Conservation (phyloP, 352 stramenopile species). For the Pythium aphanidermatum region DNA sequence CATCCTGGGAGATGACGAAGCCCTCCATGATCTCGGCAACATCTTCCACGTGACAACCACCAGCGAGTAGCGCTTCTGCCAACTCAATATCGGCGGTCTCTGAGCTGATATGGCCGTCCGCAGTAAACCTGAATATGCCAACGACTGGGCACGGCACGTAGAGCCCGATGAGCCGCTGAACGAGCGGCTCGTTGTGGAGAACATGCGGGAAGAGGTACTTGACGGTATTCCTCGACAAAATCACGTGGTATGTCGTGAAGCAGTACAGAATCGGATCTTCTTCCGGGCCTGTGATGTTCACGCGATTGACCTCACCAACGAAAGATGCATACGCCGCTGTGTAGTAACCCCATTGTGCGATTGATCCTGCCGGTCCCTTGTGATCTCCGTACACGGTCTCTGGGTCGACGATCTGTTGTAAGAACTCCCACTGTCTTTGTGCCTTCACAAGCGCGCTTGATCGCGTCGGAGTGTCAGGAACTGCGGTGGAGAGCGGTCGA, state of each 20-base stretch:
- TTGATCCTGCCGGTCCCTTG: conserved; percentile 8
- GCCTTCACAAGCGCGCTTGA: conserved; percentile 8
- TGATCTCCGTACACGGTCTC: conserved; percentile 20
- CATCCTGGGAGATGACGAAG: conserved; percentile 13
- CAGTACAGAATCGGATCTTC: conserved; percentile 23
- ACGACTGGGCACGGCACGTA: conserved; percentile 16
- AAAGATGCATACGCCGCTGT: conserved; percentile 22
- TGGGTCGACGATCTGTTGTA: conserved; percentile 14
- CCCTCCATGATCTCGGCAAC: conserved; percentile 17
- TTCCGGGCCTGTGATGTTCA: conserved; percentile 18
- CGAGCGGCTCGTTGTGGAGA: conserved; percentile 18
- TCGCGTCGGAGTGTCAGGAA: neutral
- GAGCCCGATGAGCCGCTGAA: conserved; percentile 20
- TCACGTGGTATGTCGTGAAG: conserved; percentile 21
- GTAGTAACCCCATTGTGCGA: conserved; percentile 22
- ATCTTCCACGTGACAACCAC: conserved; percentile 15
- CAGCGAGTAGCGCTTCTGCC: conserved; percentile 15
- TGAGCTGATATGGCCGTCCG: conserved; percentile 15
- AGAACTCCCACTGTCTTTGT: conserved; percentile 14
- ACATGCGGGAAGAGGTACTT: conserved; percentile 23
- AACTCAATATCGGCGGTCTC: conserved; percentile 20
- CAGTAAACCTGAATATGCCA: conserved; percentile 17
- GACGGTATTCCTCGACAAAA: conserved; percentile 20
- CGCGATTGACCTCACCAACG: conserved; percentile 17
- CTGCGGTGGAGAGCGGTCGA: neutral